Evolutionary conservation across 2,329 filamentous ascomycete genomes (phyloP).

Genomic region (Didymella glomerata): DNA sequence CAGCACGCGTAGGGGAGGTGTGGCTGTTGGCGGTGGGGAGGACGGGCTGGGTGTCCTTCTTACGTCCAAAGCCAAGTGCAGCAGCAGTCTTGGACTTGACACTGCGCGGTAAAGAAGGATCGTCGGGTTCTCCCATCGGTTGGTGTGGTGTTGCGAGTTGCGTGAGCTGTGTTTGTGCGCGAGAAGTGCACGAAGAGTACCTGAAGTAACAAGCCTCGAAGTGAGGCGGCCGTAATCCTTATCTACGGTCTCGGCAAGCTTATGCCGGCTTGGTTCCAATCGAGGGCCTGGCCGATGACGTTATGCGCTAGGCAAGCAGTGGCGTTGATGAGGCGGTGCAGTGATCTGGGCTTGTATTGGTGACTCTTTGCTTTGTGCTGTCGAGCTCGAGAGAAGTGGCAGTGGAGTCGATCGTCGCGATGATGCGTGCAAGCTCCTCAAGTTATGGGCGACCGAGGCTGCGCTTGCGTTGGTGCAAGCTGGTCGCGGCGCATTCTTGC

Average conservation of each 20-base stretch:
- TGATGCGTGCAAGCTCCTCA: slow-evolving; percentile 9
- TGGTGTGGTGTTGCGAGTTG: slow-evolving; percentile 30
- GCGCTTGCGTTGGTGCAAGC: slow-evolving; percentile 13
- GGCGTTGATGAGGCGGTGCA: slow-evolving; percentile 16
- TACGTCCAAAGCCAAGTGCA: slow-evolving; percentile 55
- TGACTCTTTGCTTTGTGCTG: slow-evolving; percentile 7
- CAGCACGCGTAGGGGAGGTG: slow-evolving; percentile 26
- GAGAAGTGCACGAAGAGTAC: slow-evolving; percentile 16
- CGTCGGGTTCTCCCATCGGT: slow-evolving; percentile 66
- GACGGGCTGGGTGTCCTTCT: slow-evolving; percentile 39
- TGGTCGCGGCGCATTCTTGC: slow-evolving; percentile 12
- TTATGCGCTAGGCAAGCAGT: slow-evolving; percentile 12
- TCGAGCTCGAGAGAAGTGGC: slow-evolving; percentile 9
- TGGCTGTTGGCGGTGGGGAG: slow-evolving; percentile 42
- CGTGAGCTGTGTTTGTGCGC: slow-evolving; percentile 17
- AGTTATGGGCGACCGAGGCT: slow-evolving; percentile 1
- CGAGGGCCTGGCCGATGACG: slow-evolving; percentile 14
- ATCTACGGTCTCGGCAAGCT: slow-evolving; percentile 29
- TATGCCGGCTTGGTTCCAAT: slow-evolving; percentile 23
- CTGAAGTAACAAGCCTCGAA: slow-evolving; percentile 25
- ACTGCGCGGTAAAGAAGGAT: slow-evolving; percentile 60
- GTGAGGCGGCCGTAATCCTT: slow-evolving; percentile 34
- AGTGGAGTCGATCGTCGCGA: slow-evolving; percentile 5
- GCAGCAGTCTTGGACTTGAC: slow-evolving; percentile 60
- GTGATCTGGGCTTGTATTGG: slow-evolving; percentile 13